phyloP scores from a whole-genome alignment of 257 asterid species.

The Asclepias syriaca region DNA sequence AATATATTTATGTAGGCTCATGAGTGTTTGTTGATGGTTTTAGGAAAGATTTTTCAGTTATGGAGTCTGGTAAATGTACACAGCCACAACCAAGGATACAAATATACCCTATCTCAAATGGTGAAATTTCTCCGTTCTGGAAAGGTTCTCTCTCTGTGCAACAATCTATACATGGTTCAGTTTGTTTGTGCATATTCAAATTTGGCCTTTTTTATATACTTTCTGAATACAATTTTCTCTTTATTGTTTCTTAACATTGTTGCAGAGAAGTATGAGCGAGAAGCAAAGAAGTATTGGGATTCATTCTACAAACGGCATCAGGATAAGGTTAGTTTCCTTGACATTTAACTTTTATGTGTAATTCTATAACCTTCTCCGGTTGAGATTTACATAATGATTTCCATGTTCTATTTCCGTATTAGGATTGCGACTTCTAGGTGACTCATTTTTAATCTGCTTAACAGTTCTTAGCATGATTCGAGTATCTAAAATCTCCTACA shows the following conservation, averaged over 20 bases:
- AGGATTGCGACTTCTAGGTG: background rate
- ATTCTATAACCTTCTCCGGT: background rate
- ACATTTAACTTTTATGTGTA: background rate
- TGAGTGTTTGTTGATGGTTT: background rate
- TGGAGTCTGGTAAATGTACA: conserved; percentile 29
- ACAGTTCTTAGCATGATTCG: background rate
- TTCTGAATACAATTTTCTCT: background rate
- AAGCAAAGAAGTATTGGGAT: conserved; percentile 96
- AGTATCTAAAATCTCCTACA: background rate
- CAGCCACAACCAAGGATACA: conserved; percentile 50
- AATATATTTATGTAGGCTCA: background rate
- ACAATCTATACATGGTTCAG: background rate
- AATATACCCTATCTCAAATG: conserved; percentile 66
- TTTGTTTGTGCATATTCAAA: background rate
- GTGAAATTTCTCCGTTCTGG: conserved; percentile 87
- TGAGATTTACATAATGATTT: background rate
- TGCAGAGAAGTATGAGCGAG: conserved; percentile 84
- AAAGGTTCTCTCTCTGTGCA: conserved; percentile 42
- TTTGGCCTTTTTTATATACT: background rate
- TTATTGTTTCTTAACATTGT: conserved; percentile 5
- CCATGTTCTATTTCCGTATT: background rate
- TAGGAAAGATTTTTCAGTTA: background rate
- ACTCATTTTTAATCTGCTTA: background rate
- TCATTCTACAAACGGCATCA: conserved; percentile 90
- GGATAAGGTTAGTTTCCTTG: conserved; percentile 54